Percentiles rank a stretch among this genome's conserved stretches.
phyloP scores from a whole-genome alignment of 2,329 filamentous ascomycete species.

The Sclerotinia borealis region DNA sequence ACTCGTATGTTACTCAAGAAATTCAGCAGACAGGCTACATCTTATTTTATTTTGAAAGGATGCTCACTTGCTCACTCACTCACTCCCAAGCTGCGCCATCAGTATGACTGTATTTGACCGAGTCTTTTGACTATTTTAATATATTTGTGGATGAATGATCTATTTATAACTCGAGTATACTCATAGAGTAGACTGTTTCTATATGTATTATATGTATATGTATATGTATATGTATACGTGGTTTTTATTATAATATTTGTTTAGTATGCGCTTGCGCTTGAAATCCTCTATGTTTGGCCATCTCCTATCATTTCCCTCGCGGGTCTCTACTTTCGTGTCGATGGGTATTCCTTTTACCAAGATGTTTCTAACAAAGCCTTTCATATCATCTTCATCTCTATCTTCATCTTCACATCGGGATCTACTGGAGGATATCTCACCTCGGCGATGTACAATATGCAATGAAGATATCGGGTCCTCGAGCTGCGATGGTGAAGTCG shows the following conservation, averaged over 20 bases:
- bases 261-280: not conserved
- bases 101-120: not conserved
- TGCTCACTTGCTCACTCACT: too few species aligned
- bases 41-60: too few species aligned
- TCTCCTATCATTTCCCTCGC: not conserved
- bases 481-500: constrained; percentile 16
- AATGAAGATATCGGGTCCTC: constrained; percentile 11
- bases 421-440: not conserved
- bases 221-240: not conserved
- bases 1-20: too few species aligned
- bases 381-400: not conserved
- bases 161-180: too few species aligned
- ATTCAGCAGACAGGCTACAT: too few species aligned
- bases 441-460: constrained; percentile 23
- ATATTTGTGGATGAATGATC: not conserved
- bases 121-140: not conserved
- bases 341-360: not conserved
- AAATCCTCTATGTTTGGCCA: not conserved
- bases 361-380: not conserved
- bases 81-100: too few species aligned
- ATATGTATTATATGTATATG: not conserved
- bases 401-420: not conserved
- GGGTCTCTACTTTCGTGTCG: not conserved
- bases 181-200: not conserved
- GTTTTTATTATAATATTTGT: not conserved